Evolutionary conservation across 164 flowering plant genomes (phyloP).

Genomic region (Vitis labrusca): DNA sequence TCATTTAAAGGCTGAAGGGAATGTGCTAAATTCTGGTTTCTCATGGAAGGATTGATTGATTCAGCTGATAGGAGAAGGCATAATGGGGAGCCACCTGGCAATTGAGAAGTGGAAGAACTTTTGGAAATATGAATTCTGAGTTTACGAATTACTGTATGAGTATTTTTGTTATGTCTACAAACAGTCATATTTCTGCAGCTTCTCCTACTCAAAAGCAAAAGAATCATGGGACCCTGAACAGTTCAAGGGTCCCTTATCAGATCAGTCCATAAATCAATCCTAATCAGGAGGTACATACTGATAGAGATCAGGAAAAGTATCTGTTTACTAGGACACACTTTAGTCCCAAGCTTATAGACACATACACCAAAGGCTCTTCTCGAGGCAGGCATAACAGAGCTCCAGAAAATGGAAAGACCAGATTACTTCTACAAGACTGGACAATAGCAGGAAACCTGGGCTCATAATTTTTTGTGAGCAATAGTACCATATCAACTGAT

Average conservation of each 20-base stretch:
- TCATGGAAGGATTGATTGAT: too few species aligned
- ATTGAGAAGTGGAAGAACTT: too few species aligned
- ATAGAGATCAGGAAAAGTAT: constrained; percentile 47
- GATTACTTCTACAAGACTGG: constrained; percentile 37
- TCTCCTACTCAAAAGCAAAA: constrained; percentile 51
- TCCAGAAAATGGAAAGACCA: constrained; percentile 53
- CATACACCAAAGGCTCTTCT: constrained; percentile 44
- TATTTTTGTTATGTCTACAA: constrained; percentile 17
- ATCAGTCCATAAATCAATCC: constrained; percentile 26
- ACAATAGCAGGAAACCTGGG: constrained; percentile 44
- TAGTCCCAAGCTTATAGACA: constrained; percentile 86
- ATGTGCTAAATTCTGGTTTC: too few species aligned
- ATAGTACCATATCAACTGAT: constrained; percentile 36
- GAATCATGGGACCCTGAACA: constrained; percentile 27
- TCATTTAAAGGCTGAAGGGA: too few species aligned
- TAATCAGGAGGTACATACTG: constrained; percentile 28
- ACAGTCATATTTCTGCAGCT: constrained; percentile 30
- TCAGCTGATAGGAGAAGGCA: too few species aligned
- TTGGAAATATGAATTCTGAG: too few species aligned
- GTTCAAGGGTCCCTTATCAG: constrained; percentile 41
- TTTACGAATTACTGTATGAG: too few species aligned
- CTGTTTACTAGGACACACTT: constrained; percentile 80
- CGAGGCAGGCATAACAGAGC: constrained; percentile 48
- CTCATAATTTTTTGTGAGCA: constrained; percentile 39
- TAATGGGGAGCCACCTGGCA: too few species aligned